Percentiles rank a stretch among this genome's conserved stretches.
These are phyloP conservation scores for Cylindrodendrum hubeiense DNA, from an alignment of 2,329 filamentous ascomycete genomes.

Conservation along the genomic window DNA sequence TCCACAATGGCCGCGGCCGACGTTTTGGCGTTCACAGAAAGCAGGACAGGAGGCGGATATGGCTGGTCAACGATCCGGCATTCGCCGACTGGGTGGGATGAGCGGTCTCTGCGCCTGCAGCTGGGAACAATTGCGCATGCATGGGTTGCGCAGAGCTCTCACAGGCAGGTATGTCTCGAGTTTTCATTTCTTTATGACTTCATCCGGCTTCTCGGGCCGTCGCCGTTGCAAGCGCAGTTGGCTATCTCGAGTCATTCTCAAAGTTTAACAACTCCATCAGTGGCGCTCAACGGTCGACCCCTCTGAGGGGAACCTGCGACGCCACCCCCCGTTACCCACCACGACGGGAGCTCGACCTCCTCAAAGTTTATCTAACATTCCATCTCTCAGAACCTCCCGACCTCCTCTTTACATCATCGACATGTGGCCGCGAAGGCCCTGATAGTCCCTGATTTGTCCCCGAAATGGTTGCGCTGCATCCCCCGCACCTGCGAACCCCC, in stretches of 20 bases:
- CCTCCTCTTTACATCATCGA: slow-evolving; percentile 31
- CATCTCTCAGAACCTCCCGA: slow-evolving; percentile 30
- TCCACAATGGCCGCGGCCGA: slow-evolving; percentile 67
- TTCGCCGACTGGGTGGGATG: slow-evolving; percentile 46
- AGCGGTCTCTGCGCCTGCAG: slow-evolving; percentile 41
- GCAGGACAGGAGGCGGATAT: slow-evolving; percentile 57
- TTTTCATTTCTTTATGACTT: slow-evolving; percentile 14
- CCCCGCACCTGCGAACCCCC: slow-evolving; percentile 39
- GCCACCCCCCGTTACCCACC: slow-evolving; percentile 32
- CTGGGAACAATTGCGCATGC: slow-evolving; percentile 50
- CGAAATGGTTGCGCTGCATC: slow-evolving; percentile 52
- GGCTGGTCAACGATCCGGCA: slow-evolving; percentile 50
- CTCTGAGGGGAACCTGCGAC: slow-evolving; percentile 38
- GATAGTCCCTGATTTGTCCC: slow-evolving; percentile 43
- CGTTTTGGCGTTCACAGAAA: slow-evolving; percentile 58
- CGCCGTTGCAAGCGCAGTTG: slow-evolving; percentile 9
- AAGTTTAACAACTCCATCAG: slow-evolving; percentile 36
- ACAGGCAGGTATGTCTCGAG: slow-evolving; percentile 37
- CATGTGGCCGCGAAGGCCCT: slow-evolving; percentile 35
- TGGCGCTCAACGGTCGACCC: slow-evolving; percentile 41
- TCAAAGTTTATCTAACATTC: slow-evolving; percentile 41
- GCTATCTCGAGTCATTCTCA: not conserved
- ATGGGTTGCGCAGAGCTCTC: slow-evolving; percentile 45
- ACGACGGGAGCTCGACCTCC: slow-evolving; percentile 29
- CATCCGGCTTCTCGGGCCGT: slow-evolving; percentile 13